phyloP scores from a whole-genome alignment of 2,329 filamentous ascomycete species.

The Penicillium concentricum region DNA sequence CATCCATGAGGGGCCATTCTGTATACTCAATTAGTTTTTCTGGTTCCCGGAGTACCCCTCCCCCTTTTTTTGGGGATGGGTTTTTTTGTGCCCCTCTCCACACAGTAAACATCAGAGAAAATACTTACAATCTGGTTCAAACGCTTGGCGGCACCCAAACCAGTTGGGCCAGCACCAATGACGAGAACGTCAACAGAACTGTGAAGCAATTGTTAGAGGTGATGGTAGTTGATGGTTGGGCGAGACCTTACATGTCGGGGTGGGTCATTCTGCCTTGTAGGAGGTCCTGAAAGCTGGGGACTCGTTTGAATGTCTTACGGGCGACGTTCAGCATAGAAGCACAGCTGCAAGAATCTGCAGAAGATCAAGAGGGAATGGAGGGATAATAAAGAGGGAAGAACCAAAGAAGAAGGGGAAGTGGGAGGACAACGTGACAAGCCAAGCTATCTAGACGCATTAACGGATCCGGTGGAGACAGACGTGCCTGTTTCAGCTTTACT shows the following conservation, averaged over 20 bases:
- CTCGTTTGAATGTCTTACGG: slow-evolving; percentile 44
- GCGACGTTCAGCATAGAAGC: slow-evolving; percentile 45
- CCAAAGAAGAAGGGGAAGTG: slow-evolving; percentile 23
- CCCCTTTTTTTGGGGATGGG: slow-evolving; percentile 10
- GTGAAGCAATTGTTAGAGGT: slow-evolving; percentile 16
- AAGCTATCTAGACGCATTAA: slow-evolving; percentile 22
- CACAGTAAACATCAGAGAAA: slow-evolving; percentile 1
- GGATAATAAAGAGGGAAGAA: slow-evolving; percentile 18
- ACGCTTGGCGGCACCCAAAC: slow-evolving; percentile 95
- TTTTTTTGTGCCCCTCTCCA: slow-evolving; percentile 3
- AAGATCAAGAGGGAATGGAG: slow-evolving; percentile 17
- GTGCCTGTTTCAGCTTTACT: slow-evolving; percentile 39
- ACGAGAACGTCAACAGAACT: slow-evolving; percentile 95
- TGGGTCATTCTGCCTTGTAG: slow-evolving; percentile 48
- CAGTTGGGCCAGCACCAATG: slow-evolving; percentile 96
- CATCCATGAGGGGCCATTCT: slow-evolving; percentile 94
- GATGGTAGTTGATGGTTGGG: not conserved
- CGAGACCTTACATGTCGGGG: slow-evolving; percentile 43
- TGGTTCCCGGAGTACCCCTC: slow-evolving; percentile 20
- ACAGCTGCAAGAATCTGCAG: slow-evolving; percentile 34
- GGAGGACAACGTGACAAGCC: slow-evolving; percentile 21
- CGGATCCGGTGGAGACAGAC: slow-evolving; percentile 29
- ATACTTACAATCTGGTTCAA: slow-evolving; percentile 85
- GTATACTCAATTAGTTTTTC: slow-evolving; percentile 25
- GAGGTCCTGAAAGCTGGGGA: slow-evolving; percentile 47